Base-by-base conservation (phyloP, 2,329 filamentous ascomycete genomes). In the Epichloe sylvatica region DNA sequence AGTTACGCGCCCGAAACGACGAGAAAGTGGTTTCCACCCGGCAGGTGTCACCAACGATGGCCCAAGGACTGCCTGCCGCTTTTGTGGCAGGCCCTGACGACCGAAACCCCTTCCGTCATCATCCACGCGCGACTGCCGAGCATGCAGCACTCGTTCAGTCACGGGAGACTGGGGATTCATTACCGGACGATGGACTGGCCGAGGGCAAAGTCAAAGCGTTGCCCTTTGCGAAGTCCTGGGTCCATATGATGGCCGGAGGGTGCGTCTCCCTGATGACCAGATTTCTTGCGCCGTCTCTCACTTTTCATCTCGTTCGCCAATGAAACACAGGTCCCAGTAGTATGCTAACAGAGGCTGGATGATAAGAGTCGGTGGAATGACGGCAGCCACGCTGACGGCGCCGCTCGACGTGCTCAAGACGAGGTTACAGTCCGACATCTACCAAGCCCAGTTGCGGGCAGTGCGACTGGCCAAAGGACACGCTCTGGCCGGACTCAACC, bases 331-430 rank as follows among this genome's bases (percentile, higher is more conserved):
- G 40, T 9, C 21, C 6, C 23, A 36, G 17, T 44, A 45, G 52
- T 36, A 46, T 43, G 43, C 55, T 63, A 46, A 57, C 49, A 53
- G 39, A 25, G 21, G 35, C 15, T 25, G 50, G 49, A 6, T 37
- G 55, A 35, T 56, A 94, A 94, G 90, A 40, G 70, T 87, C 47
- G 90, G 90, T 58, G 90, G 90, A 57, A 94, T 95, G 83, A 89
- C 87, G 17, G 84, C 91, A 11, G 86, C 91, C 23, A 83, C 86
- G n/a, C 69, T 96, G n/a, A 96, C 91, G 2, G 89, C 88, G 8
- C 91, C 91, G 21, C 83, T 97, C 52, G 91, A 96, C 62, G 90
- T 96, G 34, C 77, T 97, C 46, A 94, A 94, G 67, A 97, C 91
- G 11, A 81, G 91, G 36, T 74, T 97, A 3, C 91, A 97, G 65